Base-by-base conservation (phyloP, 805 yeast genomes). In the Kazachstania kunashirensis region DNA sequence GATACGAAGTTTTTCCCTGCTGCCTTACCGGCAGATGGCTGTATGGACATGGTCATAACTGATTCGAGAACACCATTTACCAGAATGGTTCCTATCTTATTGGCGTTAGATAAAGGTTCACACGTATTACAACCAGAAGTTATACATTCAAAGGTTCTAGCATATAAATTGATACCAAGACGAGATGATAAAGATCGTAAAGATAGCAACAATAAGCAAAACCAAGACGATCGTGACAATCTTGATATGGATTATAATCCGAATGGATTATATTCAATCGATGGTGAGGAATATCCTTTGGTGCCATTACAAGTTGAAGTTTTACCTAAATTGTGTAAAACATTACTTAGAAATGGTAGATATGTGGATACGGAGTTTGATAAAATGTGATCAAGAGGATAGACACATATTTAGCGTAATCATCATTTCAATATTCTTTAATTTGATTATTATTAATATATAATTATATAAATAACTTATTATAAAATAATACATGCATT, bases 1-100 rank as follows among this genome's bases (percentile, higher is more conserved):
- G 94, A 82, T 47, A 76, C 79, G 1, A 79, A 80, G 48, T 84
- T 89, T 53, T 92, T 92, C 63, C 98, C 98, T 1, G 94, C 94
- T 1, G 86, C 96, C 1, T 66, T 84, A 38, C 95, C 95, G 2
- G 68, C 73, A 43, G 98, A 92, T 61, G 95, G 96, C 3, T 61
- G 77, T 3, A 75, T 92, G 71, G 98, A 92, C 58, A 52, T 89
- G 57, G 72, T 89, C 14, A 57, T 83, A 21, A 76, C 82, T 46
- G 88, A 81, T 56, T 67, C 82, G 1, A 65, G 75, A 24, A 65
- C 81, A 0, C 73, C 83, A 10, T 48, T 84, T 2, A 39, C 71
- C 8, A 69, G 73, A 37, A 71, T 77, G 28, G 66, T 77, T 2
- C 68, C 73, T 11, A 70, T 81, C 2, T 62, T 92, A 30, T 47